Conservation (phyloP, 2,329 filamentous ascomycete genomes). For the Pseudogymnoascus destructans region DNA sequence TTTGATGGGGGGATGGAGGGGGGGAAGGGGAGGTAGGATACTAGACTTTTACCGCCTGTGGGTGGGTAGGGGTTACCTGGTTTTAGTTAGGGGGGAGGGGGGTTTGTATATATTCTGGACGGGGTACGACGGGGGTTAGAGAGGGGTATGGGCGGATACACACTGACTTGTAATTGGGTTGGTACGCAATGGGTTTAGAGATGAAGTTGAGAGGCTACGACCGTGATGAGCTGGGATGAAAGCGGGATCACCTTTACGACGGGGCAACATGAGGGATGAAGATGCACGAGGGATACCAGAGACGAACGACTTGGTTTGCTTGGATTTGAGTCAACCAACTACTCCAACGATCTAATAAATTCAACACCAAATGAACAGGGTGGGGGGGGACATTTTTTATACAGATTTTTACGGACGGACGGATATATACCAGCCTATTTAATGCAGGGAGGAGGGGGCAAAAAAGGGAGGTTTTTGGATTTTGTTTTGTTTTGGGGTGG, state of each 20-base stretch:
- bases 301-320: not conserved
- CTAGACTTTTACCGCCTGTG: too few relatives aligned
- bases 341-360: too few relatives aligned
- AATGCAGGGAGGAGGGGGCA: not conserved
- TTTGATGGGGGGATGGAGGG: conserved; percentile 16
- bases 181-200: not conserved
- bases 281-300: not conserved
- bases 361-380: not conserved
- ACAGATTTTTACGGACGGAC: not conserved
- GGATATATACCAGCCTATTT: not conserved
- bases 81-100: not conserved
- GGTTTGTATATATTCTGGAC: not conserved
- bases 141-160: not conserved
- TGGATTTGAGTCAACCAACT: too few relatives aligned
- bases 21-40: not conserved
- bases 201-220: not conserved
- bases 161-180: not conserved
- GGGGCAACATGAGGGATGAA: not conserved
- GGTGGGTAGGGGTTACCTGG: too few relatives aligned
- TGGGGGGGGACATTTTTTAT: not conserved
- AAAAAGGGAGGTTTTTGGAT: not conserved
- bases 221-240: not conserved
- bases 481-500: not conserved
- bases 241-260: not conserved
- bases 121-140: too few relatives aligned